Conservation (phyloP, 441 rosid species). For the Geranium incanum region DNA sequence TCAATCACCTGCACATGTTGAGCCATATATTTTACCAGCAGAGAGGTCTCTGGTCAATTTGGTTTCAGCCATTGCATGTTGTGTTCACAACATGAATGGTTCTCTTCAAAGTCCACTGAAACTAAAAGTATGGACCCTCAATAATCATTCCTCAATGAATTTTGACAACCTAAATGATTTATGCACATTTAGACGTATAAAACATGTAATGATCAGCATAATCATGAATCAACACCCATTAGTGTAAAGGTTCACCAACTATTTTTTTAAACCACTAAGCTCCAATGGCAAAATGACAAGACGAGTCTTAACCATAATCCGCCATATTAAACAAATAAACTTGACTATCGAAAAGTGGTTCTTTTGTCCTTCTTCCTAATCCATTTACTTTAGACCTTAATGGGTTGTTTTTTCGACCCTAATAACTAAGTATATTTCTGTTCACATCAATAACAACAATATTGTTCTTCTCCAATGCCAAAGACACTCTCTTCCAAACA, state of each 20-base stretch:
- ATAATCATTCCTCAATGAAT: not conserved
- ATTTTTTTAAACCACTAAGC: not conserved
- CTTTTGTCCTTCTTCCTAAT: not conserved
- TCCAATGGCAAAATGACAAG: not conserved
- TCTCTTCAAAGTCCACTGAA: not conserved
- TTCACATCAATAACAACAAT: slow-evolving; percentile 4
- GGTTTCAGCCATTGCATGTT: not conserved
- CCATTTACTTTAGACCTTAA: slow-evolving; percentile 3
- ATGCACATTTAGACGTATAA: too few species aligned
- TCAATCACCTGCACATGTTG: not conserved
- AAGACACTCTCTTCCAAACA: not conserved
- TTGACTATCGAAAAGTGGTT: slow-evolving; percentile 3
- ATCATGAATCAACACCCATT: not conserved
- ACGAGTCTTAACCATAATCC: not conserved
- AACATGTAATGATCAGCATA: not conserved
- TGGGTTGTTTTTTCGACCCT: not conserved
- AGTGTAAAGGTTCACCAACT: not conserved
- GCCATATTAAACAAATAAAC: slow-evolving; percentile 1
- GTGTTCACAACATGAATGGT: not conserved
- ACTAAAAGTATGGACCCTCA: not conserved
- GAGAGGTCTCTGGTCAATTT: not conserved
- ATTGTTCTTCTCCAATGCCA: slow-evolving; percentile 2
- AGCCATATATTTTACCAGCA: not conserved
- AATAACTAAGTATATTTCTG: not conserved
- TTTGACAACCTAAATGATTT: not conserved